phyloP scores from a whole-genome alignment of 2,329 filamentous ascomycete genomes.

The Monilinia polystroma region DNA sequence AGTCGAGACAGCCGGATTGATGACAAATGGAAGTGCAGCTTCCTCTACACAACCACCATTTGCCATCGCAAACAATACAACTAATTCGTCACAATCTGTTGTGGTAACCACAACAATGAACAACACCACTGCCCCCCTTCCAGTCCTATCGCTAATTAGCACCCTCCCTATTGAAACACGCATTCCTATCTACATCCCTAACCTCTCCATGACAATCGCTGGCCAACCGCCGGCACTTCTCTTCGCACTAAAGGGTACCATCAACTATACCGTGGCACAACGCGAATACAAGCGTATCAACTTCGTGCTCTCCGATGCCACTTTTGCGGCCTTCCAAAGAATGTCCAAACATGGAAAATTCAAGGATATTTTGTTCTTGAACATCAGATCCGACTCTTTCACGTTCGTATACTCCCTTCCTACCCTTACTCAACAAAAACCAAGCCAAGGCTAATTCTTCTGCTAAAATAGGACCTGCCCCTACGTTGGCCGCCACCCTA shows the following conservation, averaged over 20 bases:
- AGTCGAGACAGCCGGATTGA: too few relatives aligned
- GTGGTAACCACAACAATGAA: too few relatives aligned
- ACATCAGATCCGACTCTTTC: not conserved
- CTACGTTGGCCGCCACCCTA: not conserved
- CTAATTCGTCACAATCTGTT: too few relatives aligned
- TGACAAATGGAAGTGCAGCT: not conserved
- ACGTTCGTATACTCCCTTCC: not conserved
- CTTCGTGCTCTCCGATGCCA: not conserved
- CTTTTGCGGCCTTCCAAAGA: not conserved
- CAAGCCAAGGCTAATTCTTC: not conserved
- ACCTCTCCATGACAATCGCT: not conserved
- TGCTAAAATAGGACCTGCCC: too few relatives aligned
- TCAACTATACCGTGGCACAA: not conserved
- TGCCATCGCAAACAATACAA: not conserved
- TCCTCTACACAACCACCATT: not conserved
- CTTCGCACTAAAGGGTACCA: not conserved
- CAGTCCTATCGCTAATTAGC: not conserved
- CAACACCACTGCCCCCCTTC: not conserved
- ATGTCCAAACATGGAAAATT: not conserved
- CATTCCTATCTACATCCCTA: not conserved
- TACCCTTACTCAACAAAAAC: not conserved
- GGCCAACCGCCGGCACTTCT: not conserved
- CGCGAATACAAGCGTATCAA: not conserved
- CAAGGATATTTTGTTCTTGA: not conserved
- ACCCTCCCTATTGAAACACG: not conserved